A percentile compares a stretch with the other conserved stretches of the same genome.
These are phyloP conservation scores for Diatrype stigma DNA, from an alignment of 2,329 filamentous ascomycete genomes.

Conservation along the genomic window DNA sequence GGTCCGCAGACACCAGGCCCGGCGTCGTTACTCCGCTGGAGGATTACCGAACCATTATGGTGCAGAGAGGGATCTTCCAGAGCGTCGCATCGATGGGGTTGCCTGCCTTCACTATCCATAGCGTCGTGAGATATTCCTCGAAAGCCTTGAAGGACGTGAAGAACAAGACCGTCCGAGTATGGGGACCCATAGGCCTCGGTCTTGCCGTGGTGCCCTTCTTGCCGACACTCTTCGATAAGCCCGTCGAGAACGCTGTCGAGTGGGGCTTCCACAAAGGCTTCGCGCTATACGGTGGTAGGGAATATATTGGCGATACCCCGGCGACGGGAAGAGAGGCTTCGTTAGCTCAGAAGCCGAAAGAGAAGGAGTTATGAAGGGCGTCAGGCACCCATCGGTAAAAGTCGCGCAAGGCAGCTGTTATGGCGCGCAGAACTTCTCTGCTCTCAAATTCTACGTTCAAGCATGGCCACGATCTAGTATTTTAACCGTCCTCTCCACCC, in stretches of 20 bases:
- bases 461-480: no score
- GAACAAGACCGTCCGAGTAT: conserved; percentile 72
- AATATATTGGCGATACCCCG: conserved; percentile 52
- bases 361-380: conserved; percentile 26
- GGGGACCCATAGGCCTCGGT: conserved; percentile 84
- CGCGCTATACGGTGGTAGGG: conserved; percentile 61
- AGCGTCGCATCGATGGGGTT: conserved; percentile 87
- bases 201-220: conserved; percentile 75
- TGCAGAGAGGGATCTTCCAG: conserved; percentile 87
- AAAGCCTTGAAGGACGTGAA: conserved; percentile 78
- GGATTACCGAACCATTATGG: conserved; percentile 88
- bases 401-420: neutral
- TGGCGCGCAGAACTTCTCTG: conserved; percentile 2
- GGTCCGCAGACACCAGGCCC: conserved; percentile 27
- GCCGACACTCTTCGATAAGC: conserved; percentile 82
- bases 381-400: no score
- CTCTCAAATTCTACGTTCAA: neutral
- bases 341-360: conserved; percentile 35
- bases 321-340: conserved; percentile 48
- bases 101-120: conserved; percentile 91
- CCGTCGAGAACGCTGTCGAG: conserved; percentile 87
- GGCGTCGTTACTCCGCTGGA: conserved; percentile 66
- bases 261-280: conserved; percentile 86
- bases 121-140: conserved; percentile 85
- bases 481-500: no score